Percentiles rank a stretch among this genome's conserved stretches.
phyloP scores from a whole-genome alignment of 495 filamentous ascomycete genomes.

The Aspergillus carlsbadensis region DNA sequence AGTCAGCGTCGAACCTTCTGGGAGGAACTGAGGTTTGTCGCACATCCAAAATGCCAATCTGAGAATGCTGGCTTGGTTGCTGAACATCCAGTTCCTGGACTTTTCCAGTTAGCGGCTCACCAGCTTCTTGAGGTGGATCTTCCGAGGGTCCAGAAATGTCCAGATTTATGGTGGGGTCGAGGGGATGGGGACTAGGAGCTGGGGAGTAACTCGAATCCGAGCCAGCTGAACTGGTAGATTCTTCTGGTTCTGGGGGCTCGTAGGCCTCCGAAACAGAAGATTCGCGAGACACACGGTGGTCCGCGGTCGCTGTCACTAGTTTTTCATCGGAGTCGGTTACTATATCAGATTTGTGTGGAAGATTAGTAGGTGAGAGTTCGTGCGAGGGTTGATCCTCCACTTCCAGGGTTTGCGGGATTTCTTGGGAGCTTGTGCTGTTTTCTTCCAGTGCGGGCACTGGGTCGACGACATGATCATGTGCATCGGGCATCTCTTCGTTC shows the following conservation, averaged over 20 bases:
- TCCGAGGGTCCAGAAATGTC: constrained; percentile 18
- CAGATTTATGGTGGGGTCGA: constrained; percentile 21
- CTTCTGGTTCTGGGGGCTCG: constrained; percentile 56
- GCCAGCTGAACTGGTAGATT: constrained; percentile 27
- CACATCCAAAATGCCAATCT: constrained; percentile 39
- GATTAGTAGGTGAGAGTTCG: constrained; percentile 6
- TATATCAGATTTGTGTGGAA: constrained; percentile 5
- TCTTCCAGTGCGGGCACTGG: not conserved
- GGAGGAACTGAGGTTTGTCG: constrained; percentile 24
- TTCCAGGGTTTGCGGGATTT: not conserved
- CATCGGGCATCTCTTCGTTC: constrained; percentile 20
- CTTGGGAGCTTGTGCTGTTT: not conserved
- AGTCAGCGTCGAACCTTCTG: constrained; percentile 13
- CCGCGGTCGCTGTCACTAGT: constrained; percentile 6
- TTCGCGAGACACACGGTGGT: constrained; percentile 25
- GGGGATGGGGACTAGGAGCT: constrained; percentile 35
- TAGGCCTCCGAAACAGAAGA: constrained; percentile 52
- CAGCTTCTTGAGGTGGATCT: constrained; percentile 21
- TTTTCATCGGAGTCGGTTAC: constrained; percentile 15
- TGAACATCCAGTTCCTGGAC: constrained; percentile 28
- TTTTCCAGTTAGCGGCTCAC: constrained; percentile 33
- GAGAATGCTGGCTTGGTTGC: constrained; percentile 19
- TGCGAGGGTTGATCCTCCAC: constrained; percentile 6
- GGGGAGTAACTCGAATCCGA: constrained; percentile 33
- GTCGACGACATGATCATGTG: not conserved